A percentile compares a stretch with the other conserved stretches of the same genome.
These are phyloP conservation scores for Fraxinus sp. DNA, from an alignment of 305 asterid genomes.

Conservation along the genomic window DNA sequence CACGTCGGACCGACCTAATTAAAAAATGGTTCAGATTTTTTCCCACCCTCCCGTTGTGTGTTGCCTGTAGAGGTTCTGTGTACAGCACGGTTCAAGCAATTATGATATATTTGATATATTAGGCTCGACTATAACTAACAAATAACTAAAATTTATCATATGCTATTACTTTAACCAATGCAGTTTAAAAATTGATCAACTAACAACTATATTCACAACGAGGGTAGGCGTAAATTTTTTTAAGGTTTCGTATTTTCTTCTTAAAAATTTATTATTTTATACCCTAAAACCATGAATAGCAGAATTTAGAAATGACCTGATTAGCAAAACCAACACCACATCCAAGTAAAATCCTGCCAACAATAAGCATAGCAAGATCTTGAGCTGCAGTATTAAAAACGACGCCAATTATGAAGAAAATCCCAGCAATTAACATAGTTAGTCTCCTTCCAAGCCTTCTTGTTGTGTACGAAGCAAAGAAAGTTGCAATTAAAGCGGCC, in stretches of 20 bases:
- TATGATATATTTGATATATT: not conserved
- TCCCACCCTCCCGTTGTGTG: too few relatives aligned
- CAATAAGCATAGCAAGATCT: constrained; percentile 86
- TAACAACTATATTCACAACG: not conserved
- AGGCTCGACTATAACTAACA: not conserved
- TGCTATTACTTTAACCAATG: not conserved
- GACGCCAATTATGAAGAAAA: constrained; percentile 68
- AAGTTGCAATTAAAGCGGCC: constrained; percentile 78
- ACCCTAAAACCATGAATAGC: not conserved
- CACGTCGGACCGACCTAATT: too few relatives aligned
- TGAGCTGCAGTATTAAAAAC: constrained; percentile 69
- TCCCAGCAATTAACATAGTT: constrained; percentile 84
- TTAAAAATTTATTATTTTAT: too few relatives aligned
- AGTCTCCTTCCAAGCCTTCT: constrained; percentile 61
- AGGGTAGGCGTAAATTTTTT: not conserved
- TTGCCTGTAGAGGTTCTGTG: too few relatives aligned
- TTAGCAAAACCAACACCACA: constrained; percentile 93
- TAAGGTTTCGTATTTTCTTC: not conserved
- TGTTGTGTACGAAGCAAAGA: constrained; percentile 93
- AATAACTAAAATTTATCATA: not conserved
- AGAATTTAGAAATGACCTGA: constrained; percentile 49
- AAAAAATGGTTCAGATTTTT: too few relatives aligned
- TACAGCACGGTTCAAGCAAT: too few relatives aligned
- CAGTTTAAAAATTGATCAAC: not conserved
- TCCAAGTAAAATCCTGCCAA: constrained; percentile 79